Percentiles rank a stretch among this genome's conserved stretches.
Conservation (phyloP, 169 alveolate genomes). For the Plasmodium knowlesi region DNA sequence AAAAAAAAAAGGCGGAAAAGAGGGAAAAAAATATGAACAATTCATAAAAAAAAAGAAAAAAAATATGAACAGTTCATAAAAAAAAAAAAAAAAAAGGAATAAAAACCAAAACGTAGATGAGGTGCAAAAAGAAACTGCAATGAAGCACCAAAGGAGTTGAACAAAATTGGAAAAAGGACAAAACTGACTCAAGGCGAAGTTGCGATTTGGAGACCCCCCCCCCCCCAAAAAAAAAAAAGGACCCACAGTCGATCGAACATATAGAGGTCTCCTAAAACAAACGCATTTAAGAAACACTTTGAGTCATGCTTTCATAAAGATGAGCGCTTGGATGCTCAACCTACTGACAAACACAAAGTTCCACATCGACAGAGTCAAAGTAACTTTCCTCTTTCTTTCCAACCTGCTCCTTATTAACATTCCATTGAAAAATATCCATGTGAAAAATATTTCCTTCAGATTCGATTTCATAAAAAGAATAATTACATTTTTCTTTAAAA, state of each 20-base stretch:
- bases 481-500: constrained; percentile 3
- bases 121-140: neutral
- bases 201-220: neutral
- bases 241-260: neutral
- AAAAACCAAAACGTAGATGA: neutral
- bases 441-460: constrained; percentile 19
- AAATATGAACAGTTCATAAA: neutral
- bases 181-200: neutral
- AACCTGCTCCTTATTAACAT: constrained; percentile 14
- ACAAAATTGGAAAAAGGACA: neutral
- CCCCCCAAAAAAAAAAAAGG: too few relatives aligned
- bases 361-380: neutral
- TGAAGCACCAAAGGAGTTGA: neutral
- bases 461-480: constrained; percentile 20
- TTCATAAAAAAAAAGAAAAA: neutral
- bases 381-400: constrained; percentile 8
- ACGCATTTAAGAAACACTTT: neutral
- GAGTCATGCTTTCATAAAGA: neutral
- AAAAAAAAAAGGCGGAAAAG: too few relatives aligned
- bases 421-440: constrained; percentile 30
- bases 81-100: neutral
- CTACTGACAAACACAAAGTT: constrained; percentile 27
- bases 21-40: neutral
- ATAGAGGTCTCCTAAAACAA: neutral
- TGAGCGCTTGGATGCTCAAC: constrained; percentile 20